Base-by-base conservation (phyloP, 257 asterid species). In the Anisodus acutangulus region DNA sequence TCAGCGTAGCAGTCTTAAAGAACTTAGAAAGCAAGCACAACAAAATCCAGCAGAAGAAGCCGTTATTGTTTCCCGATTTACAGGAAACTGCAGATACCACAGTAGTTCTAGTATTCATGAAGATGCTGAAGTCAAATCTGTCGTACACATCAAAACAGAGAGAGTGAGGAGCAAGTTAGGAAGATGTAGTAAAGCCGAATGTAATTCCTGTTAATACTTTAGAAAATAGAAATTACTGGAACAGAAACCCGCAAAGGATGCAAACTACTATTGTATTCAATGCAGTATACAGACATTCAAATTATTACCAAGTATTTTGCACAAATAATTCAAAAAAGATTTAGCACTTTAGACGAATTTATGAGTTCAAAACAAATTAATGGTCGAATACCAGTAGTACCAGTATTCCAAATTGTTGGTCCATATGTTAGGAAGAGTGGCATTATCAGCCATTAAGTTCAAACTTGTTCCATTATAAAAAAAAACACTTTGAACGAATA, bases 61-160 rank as follows among this genome's bases (percentile, higher is more conserved):
- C 83, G 85, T 85, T 81, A 81, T 88, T 90, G 93, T 92, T 89
- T 90, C 95, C 95, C 91, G n/a, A 64, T 90, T 82, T 85, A 87
- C 90, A 89, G 93, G 93, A 84, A 84, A 84, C 86, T 78, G 78
- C 69, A 35, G 82, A 84, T 78, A 81, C 51, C 83, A 84, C 67
- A 57, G 81, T 67, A 82, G 49, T 84, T 79, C 83, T 84, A 76
- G 86, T 58, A 84, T 64, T 84, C 86, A 84, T 84, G 83, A 84
- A 84, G 86, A 84, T 78, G 11, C 79, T 45, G 78, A 64, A 9
- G 53, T 53, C 53, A 63, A 51, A 53, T 79, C 83, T 84, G 86
- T n/a, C 60, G 12, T 17, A 62, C 68, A 64, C 15, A 5, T 51
- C 2, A 4, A 54, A 66, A 82, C 35, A 10, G 13, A 66, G 49